Evolutionary conservation across 202 grass and related monocot genomes (phyloP), one percentile per base, ranked within the genome.

Genomic region (Panicum virgatum): DNA sequence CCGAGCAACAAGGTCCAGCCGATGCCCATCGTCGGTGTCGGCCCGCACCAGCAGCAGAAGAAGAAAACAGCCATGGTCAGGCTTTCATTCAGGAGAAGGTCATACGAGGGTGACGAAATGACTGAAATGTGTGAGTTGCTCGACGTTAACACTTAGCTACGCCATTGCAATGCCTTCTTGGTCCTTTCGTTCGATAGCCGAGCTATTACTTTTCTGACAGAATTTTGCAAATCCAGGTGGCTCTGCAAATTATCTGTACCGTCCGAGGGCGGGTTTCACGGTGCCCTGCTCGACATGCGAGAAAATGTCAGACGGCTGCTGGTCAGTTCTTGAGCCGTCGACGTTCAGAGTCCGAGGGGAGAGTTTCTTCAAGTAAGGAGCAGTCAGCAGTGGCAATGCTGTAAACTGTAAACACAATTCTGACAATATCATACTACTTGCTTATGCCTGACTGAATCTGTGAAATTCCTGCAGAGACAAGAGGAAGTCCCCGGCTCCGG

Each of bases 101-200:
- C 96, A 23, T 93, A 95, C 63, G 96, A 96, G 82, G 96, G 92
- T 9, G 92, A 98, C 65, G 92, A 98, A 34, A 93, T 86, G 82
- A 91, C 96, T 81, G 96, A 95, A 87, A 86, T 91, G 74, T 85
- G 92, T 97, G 75, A 94, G 94, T 84, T 22, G 30, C 47, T 29
- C n/a, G 36, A 45, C 51, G 50, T 43, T 11, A 12, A 18, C 46
- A 61, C 40, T 46, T 30, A 13, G 6, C 14, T 57, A 0, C 58
- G 7, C 40, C 16, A 15, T 34, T 66, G 47, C 27, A 78, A 5
- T 78, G 59, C 15, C 7, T 48, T 64, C 0, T 20, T 73, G 10
- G 40, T 52, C 36, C 4, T 34, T 34, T 42, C 15, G 19, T 2
- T 65, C 11, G 30, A 0, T 58, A 29, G 37, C n/a, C 32, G 12